Evolutionary conservation across 495 filamentous ascomycete genomes (phyloP), one percentile per base, ranked within the genome.

Genomic region (Jackrogersella multiformis): DNA sequence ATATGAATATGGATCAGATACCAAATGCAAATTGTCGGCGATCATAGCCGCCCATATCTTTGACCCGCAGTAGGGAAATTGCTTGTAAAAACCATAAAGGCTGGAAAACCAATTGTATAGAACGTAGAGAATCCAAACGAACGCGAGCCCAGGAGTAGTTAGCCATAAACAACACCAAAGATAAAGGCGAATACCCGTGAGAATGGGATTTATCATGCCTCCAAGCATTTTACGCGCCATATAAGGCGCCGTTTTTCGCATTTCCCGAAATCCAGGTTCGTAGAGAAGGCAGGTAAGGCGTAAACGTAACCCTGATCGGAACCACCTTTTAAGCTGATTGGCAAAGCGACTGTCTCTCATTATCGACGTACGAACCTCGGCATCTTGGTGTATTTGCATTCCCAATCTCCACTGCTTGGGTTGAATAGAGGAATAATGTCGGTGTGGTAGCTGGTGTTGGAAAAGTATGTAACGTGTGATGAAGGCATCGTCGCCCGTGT

Each of bases 391-490:
- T 1, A 74, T 35, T 39, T 74, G 72, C 36, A 74, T 67, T n/a
- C 69, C 69, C 4, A 72, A 39, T 10, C 51, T 55, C 62, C 72
- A 74, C 20, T 55, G 34, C 8, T 24, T 45, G 10, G 8, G 26
- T 2, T 21, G 12, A 32, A 55, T 1, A 18, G 15, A 3, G 0
- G 23, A 49, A 9, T 9, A 1, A 8, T 57, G 0, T 1, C 39
- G 53, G 13, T 59, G 41, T 4, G 44, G 9, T 0, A 59, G 21
- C 0, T 54, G 62, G 18, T 74, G 69, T 23, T 72, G 69, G 46
- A 72, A 74, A 0, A 74, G 35, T 0, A 74, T 35, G 23, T 68
- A 74, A 0, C 66, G 55, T 1, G 72, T 72, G 21, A 74, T 69
- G 32, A 67, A 72, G 0, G 49, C 38, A 18, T 72, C 69, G 26